phyloP scores from a whole-genome alignment of 495 filamentous ascomycete species.

The Aspergillus steynii region DNA sequence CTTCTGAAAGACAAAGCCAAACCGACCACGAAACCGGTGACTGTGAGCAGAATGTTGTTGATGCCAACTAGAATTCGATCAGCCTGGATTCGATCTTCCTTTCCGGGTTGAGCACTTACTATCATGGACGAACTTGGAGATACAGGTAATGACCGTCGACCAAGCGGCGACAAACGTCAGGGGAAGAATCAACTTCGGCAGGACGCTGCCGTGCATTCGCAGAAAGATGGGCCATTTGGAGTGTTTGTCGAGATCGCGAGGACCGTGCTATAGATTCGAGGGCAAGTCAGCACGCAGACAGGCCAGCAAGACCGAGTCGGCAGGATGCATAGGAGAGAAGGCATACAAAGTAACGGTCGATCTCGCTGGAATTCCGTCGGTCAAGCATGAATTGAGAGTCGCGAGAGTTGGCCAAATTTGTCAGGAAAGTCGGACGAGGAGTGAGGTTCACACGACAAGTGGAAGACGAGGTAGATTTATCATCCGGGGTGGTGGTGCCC shows the following conservation, averaged over 20 bases:
- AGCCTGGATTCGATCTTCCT: neutral
- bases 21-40: conserved; percentile 88
- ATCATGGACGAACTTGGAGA: conserved; percentile 53
- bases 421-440: conserved; percentile 41
- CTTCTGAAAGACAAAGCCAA: conserved; percentile 80
- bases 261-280: conserved; percentile 42
- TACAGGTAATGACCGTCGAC: conserved; percentile 66
- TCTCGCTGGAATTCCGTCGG: conserved; percentile 35
- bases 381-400: conserved; percentile 39
- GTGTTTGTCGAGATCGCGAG: conserved; percentile 70
- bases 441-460: conserved; percentile 26
- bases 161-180: conserved; percentile 65
- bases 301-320: neutral
- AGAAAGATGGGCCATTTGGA: conserved; percentile 82
- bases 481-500: conserved; percentile 16
- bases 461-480: conserved; percentile 20
- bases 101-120: conserved; percentile 37
- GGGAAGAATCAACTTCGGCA: conserved; percentile 78
- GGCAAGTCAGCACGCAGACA: conserved; percentile 10
- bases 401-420: conserved; percentile 37
- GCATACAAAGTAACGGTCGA: conserved; percentile 50
- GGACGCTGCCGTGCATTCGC: conserved; percentile 77
- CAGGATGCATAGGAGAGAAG: neutral
- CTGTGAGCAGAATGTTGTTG: conserved; percentile 71
- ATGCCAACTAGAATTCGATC: conserved; percentile 48